Base-by-base conservation (phyloP, 2,329 filamentous ascomycete species). In the Ilyonectria sp. region DNA sequence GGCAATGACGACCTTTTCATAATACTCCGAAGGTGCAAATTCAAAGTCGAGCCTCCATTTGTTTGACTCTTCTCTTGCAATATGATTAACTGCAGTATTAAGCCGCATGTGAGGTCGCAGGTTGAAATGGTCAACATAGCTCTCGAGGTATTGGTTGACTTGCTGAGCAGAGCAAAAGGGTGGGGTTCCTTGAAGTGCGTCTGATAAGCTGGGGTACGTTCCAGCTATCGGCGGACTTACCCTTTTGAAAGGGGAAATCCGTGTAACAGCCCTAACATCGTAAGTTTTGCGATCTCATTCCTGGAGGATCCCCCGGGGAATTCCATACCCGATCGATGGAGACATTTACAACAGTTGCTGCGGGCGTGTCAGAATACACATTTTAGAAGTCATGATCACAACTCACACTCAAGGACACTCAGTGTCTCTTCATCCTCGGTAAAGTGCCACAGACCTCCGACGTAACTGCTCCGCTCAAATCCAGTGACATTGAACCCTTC, bases 391-490 rank as follows among this genome's bases (percentile, higher is more conserved):
- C 33, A n/a, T 17, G n/a, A 6, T 49, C 15, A 54, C 29, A n/a
- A 77, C 71, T 73, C 73, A 78, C 76, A 78, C 50, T 75, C 69
- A 17, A 83, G 78, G 21, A 81, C 79, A 23, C 73, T 75, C 64
- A 67, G 76, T 67, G 80, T 82, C 40, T 78, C 74, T 59, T 79
- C 65, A 23, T 81, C 74, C 4, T 77, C 74, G 11, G 77, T 82
- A 65, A 79, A 83, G 19, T 79, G 77, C 83, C 83, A 86, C 1
- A 86, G 71, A 0, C 84, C 83, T 10, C 84, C 83, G 19, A 84
- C 71, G 61, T 79, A 80, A 50, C 72, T 65, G 60, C 81, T 82
- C 31, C 79, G 75, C 54, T 86, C 84, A 52, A 85, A 85, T 2
- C 79, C 83, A 1, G 79, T 77, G 6, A 80, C 83, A 10, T 84